Percentiles rank a stretch among this genome's conserved stretches.
These are phyloP conservation scores for Emmonsiellopsis sp. DNA, from an alignment of 2,329 filamentous ascomycete species.

Conservation along the genomic window DNA sequence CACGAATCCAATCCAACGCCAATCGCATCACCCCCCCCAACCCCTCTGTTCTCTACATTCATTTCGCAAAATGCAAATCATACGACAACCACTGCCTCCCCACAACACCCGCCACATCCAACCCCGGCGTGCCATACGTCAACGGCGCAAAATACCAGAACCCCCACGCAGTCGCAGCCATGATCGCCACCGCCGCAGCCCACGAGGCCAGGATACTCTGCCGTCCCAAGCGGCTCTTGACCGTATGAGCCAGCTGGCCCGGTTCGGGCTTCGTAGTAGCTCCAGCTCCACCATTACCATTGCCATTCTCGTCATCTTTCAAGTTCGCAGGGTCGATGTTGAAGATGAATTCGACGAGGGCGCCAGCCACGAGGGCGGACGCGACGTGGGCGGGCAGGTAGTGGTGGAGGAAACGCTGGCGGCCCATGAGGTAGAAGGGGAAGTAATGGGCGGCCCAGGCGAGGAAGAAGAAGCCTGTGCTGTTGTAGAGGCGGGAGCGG, in stretches of 20 bases:
- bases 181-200: slow-evolving; percentile 65
- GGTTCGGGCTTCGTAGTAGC: slow-evolving; percentile 32
- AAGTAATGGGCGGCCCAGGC: slow-evolving; percentile 97
- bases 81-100: slow-evolving; percentile 93
- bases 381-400: slow-evolving; percentile 93
- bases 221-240: slow-evolving; percentile 68
- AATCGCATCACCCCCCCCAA: slow-evolving; percentile 4
- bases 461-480: slow-evolving; percentile 97
- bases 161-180: slow-evolving; percentile 59
- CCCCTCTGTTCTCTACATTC: slow-evolving; percentile 24
- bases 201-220: slow-evolving; percentile 72
- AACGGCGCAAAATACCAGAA: slow-evolving; percentile 93
- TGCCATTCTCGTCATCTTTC: slow-evolving; percentile 42
- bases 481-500: slow-evolving; percentile 92
- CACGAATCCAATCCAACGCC: not conserved
- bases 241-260: slow-evolving; percentile 58
- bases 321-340: slow-evolving; percentile 66
- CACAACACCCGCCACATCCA: slow-evolving; percentile 68
- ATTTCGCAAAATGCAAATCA: slow-evolving; percentile 98
- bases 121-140: slow-evolving; percentile 88
- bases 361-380: slow-evolving; percentile 79
- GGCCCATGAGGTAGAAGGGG: slow-evolving; percentile 96
- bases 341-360: slow-evolving; percentile 92
- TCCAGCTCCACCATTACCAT: slow-evolving; percentile 28
- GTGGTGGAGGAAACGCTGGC: slow-evolving; percentile 95